Percentiles rank a stretch among this genome's conserved stretches.
These are phyloP conservation scores for Ramularia collo-cygni DNA, from an alignment of 2,329 filamentous ascomycete species.

Conservation along the genomic window DNA sequence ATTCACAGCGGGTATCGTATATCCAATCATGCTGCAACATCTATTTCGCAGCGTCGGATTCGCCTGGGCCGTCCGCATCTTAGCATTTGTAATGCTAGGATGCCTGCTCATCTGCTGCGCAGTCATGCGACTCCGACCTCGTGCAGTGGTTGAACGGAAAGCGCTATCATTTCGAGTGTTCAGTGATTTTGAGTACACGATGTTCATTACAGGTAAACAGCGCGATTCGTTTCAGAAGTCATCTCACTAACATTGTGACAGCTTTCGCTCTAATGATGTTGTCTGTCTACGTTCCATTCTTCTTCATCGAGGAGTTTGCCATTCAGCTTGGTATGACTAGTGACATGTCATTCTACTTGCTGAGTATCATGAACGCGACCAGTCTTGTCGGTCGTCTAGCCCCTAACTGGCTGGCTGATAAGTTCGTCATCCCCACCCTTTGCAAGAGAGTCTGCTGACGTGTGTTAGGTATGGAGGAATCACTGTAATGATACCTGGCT, in stretches of 20 bases:
- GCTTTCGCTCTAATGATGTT: background rate
- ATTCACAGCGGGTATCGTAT: constrained; percentile 1
- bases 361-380: background rate
- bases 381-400: background rate
- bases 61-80: constrained; percentile 2
- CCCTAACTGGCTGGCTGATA: background rate
- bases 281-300: background rate
- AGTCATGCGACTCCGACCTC: too few species aligned
- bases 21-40: constrained; percentile 1
- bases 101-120: too few species aligned
- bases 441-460: too few species aligned
- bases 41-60: constrained; percentile 4
- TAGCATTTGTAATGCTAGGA: too few species aligned
- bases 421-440: too few species aligned
- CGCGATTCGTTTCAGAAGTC: too few species aligned
- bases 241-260: background rate
- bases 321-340: background rate
- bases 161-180: background rate
- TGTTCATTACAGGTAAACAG: too few species aligned
- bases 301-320: background rate
- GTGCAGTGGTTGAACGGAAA: background rate
- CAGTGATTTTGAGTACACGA: background rate
- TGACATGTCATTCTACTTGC: background rate
- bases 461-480: too few species aligned
- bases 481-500: too few species aligned